phyloP scores from a whole-genome alignment of 768 basidiomycete species.

The Mycena polygramma region DNA sequence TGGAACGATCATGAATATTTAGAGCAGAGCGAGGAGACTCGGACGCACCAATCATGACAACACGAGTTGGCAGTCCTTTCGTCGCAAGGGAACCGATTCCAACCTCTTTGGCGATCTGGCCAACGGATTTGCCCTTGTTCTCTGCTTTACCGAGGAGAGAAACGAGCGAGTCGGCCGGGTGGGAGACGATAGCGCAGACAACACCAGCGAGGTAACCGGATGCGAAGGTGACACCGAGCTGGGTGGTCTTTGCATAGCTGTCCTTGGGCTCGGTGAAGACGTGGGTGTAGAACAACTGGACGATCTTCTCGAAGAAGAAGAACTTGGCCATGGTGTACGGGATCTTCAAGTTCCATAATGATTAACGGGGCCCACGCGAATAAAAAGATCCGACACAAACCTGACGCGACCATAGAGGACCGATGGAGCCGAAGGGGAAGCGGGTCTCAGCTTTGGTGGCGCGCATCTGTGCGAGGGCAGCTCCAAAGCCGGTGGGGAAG shows the following conservation, averaged over 20 bases:
- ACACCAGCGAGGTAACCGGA: slow-evolving; percentile 97
- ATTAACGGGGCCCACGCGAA: slow-evolving; percentile 3
- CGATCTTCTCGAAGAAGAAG: slow-evolving; percentile 94
- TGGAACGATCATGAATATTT: slow-evolving; percentile 11
- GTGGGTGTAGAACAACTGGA: slow-evolving; percentile 88
- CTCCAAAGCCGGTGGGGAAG: slow-evolving; percentile 82
- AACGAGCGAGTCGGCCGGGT: slow-evolving; percentile 94
- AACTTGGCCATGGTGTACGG: slow-evolving; percentile 99
- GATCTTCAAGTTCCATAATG: slow-evolving; percentile 63
- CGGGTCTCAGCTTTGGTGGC: slow-evolving; percentile 77
- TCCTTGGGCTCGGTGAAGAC: slow-evolving; percentile 87
- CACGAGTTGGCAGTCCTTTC: slow-evolving; percentile 90
- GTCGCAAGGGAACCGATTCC: slow-evolving; percentile 76
- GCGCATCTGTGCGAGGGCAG: slow-evolving; percentile 80
- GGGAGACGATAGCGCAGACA: slow-evolving; percentile 95
- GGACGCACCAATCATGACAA: slow-evolving; percentile 82
- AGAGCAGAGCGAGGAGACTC: slow-evolving; percentile 34
- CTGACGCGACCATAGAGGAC: slow-evolving; percentile 91
- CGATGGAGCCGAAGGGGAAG: slow-evolving; percentile 88
- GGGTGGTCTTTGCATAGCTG: slow-evolving; percentile 82
- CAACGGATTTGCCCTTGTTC: slow-evolving; percentile 86
- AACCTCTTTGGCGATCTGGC: slow-evolving; percentile 78
- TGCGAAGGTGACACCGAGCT: slow-evolving; percentile 90
- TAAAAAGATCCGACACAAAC: slow-evolving; percentile 52
- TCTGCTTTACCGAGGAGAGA: slow-evolving; percentile 92